Evolutionary conservation across 257 asterid species (phyloP).

Genomic region (Jacaranda copaia): DNA sequence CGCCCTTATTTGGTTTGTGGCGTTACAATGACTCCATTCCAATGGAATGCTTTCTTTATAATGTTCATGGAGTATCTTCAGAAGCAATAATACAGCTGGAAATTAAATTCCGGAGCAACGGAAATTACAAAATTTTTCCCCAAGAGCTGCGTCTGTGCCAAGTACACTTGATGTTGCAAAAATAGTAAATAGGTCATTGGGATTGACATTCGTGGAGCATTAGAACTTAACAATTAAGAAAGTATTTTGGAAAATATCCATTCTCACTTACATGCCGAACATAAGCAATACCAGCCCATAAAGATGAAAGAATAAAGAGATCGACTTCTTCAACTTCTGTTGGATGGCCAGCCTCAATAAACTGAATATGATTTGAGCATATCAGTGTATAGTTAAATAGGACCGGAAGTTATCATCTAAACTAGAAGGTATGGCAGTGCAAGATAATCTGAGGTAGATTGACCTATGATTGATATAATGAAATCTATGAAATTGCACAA

Average conservation of each 20-base stretch:
- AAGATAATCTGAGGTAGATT: conserved; percentile 6
- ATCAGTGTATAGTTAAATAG: conserved; percentile 24
- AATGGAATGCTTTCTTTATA: neutral
- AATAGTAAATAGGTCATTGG: neutral
- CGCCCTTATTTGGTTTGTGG: neutral
- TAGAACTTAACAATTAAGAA: neutral
- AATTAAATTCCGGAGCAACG: neutral
- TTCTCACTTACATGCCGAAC: conserved; percentile 62
- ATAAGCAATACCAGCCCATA: conserved; percentile 80
- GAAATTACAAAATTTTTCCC: neutral
- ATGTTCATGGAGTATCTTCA: neutral
- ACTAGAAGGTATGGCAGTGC: neutral
- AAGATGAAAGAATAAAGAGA: conserved; percentile 82
- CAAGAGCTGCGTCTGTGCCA: neutral
- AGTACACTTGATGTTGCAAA: neutral
- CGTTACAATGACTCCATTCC: neutral
- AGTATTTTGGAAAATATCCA: neutral
- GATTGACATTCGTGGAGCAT: neutral
- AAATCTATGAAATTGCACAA: neutral
- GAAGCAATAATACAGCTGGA: neutral
- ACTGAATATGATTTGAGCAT: conserved; percentile 52
- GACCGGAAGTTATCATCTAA: conserved; percentile 2
- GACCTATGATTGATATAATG: neutral
- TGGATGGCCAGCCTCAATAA: conserved; percentile 61
- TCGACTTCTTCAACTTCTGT: conserved; percentile 68